Evolutionary conservation across 345 rosid genomes (phyloP).

Genomic region (Raphanus sativus): DNA sequence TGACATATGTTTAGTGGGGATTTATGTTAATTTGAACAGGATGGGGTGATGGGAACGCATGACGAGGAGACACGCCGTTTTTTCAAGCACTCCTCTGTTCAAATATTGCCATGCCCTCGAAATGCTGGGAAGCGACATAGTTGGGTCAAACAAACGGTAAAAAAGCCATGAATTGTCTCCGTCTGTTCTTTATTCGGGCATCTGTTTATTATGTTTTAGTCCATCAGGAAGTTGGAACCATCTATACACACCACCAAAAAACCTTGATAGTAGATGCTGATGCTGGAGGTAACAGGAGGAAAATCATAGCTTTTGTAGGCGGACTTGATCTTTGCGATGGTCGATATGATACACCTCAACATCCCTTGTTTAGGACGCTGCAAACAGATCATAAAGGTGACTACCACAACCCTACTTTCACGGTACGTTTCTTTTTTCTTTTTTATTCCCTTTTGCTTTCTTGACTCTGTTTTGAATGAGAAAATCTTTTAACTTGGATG

Average conservation of each 20-base stretch:
- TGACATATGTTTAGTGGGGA: too few species aligned
- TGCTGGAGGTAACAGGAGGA: slow-evolving; percentile 60
- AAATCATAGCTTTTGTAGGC: slow-evolving; percentile 68
- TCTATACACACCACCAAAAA: slow-evolving; percentile 79
- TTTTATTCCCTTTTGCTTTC: not conserved
- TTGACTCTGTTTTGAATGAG: not conserved
- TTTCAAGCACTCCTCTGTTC: slow-evolving; percentile 94
- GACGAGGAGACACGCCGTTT: slow-evolving; percentile 96
- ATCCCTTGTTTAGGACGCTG: slow-evolving; percentile 57
- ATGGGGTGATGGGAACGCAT: slow-evolving; percentile 90
- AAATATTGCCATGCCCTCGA: slow-evolving; percentile 90
- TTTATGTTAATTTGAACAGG: not conserved
- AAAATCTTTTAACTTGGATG: not conserved
- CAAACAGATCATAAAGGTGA: slow-evolving; percentile 60
- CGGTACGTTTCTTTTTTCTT: slow-evolving; percentile 44
- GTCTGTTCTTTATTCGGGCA: not conserved
- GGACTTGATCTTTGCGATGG: slow-evolving; percentile 74
- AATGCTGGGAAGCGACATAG: slow-evolving; percentile 89
- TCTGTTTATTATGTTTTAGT: not conserved
- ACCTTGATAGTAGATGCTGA: slow-evolving; percentile 74
- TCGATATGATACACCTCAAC: slow-evolving; percentile 65
- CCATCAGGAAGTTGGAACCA: slow-evolving; percentile 68
- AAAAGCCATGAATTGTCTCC: not conserved
- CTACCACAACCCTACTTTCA: slow-evolving; percentile 53
- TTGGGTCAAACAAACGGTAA: slow-evolving; percentile 89